These are phyloP conservation scores for Ophiostoma ips DNA, from an alignment of 2,329 filamentous ascomycete species.

Conservation along the genomic window DNA sequence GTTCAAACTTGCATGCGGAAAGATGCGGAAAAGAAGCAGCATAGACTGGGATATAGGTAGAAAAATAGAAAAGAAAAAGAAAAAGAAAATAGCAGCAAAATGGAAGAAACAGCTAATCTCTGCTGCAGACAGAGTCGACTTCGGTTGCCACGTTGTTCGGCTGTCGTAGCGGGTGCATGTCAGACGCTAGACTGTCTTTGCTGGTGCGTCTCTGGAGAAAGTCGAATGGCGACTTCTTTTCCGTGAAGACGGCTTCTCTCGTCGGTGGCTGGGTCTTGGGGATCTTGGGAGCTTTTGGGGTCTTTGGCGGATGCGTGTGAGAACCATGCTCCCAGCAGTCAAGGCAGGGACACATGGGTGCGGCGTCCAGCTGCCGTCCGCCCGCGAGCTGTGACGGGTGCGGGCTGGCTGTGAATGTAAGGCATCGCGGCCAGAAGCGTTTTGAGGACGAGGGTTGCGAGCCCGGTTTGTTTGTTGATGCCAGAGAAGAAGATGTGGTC, in stretches of 20 bases:
- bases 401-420: constrained; percentile 5
- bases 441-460: not conserved
- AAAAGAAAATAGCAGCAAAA: no score
- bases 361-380: constrained; percentile 6
- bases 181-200: constrained; percentile 9
- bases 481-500: not conserved
- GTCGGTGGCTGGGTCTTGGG: not conserved
- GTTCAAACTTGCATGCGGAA: no score
- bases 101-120: no score
- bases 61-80: no score
- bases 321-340: constrained; percentile 11
- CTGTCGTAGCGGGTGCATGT: constrained; percentile 5
- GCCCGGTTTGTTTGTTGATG: not conserved
- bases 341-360: constrained; percentile 12
- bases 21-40: no score
- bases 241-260: not conserved
- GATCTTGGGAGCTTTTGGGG: not conserved
- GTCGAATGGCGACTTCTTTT: constrained; percentile 3
- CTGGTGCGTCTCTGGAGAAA: constrained; percentile 8
- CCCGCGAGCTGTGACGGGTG: constrained; percentile 6
- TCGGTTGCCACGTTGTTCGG: not conserved
- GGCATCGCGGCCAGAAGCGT: not conserved
- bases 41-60: no score
- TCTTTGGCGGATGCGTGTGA: constrained; percentile 1
- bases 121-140: not conserved